Conservation (phyloP, 352 stramenopile species). For the Globisporangium recalcitrans region DNA sequence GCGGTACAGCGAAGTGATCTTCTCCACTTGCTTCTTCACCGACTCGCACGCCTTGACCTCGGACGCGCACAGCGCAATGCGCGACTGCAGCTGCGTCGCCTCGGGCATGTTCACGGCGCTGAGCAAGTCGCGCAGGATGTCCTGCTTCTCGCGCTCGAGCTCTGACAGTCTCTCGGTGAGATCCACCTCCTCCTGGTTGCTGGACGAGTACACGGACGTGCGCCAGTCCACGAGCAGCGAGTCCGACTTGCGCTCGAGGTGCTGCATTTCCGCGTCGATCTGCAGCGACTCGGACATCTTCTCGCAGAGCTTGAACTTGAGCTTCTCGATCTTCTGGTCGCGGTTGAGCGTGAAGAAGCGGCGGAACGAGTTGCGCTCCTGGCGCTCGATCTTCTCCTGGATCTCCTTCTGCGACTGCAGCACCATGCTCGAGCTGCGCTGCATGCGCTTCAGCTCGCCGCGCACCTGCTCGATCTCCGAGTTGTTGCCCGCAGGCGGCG, state of each 20-base stretch:
- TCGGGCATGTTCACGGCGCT: conserved; percentile 42
- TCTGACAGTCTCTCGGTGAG: too few relatives aligned
- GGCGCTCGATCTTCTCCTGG: conserved; percentile 59
- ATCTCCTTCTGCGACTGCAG: conserved; percentile 57
- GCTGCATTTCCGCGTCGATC: conserved; percentile 47
- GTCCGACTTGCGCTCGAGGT: conserved; percentile 51
- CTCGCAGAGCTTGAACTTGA: conserved; percentile 53
- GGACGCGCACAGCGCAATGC: conserved; percentile 67
- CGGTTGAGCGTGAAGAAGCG: conserved; percentile 55
- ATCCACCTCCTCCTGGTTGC: conserved; percentile 21
- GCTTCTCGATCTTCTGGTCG: conserved; percentile 38
- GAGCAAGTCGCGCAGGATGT: conserved; percentile 41
- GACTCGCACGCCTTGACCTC: conserved; percentile 65
- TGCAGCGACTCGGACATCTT: conserved; percentile 48
- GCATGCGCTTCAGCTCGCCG: conserved; percentile 32
- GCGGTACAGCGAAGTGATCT: conserved; percentile 49
- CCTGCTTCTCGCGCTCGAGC: conserved; percentile 58
- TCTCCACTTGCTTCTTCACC: conserved; percentile 67
- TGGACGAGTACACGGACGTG: too few relatives aligned
- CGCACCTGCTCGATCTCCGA: conserved; percentile 38
- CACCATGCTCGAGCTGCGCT: conserved; percentile 35
- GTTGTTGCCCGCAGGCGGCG: conserved; percentile 17
- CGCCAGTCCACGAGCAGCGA: too few relatives aligned
- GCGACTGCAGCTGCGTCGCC: conserved; percentile 59
- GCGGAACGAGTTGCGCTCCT: conserved; percentile 47